A percentile compares a stretch with the other conserved stretches of the same genome.
These are phyloP conservation scores for Candida chauliodis DNA, from an alignment of 805 yeast genomes.

Conservation along the genomic window DNA sequence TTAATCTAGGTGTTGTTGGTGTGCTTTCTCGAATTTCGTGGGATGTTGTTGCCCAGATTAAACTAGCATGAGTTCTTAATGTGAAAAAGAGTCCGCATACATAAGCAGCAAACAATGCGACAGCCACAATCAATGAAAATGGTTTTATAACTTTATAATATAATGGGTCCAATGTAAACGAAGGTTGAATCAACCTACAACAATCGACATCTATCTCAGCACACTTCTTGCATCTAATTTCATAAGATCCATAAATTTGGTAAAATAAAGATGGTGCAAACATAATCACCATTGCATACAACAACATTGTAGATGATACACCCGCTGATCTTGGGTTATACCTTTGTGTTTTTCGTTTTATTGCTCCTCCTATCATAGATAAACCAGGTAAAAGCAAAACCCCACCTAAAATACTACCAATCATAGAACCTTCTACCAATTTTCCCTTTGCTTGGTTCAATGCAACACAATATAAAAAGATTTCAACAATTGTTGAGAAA, in stretches of 20 bases:
- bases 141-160: constrained; percentile 74
- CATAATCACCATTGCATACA: constrained; percentile 87
- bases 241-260: constrained; percentile 86
- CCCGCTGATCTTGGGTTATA: constrained; percentile 97
- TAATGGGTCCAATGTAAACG: constrained; percentile 63
- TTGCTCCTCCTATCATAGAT: constrained; percentile 97
- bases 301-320: constrained; percentile 91
- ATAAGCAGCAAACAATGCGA: constrained; percentile 78
- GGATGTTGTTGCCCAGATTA: constrained; percentile 75
- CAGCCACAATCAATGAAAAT: constrained; percentile 74
- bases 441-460: constrained; percentile 78
- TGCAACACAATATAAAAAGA: constrained; percentile 89
- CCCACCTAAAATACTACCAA: constrained; percentile 91
- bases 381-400: constrained; percentile 88
- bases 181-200: constrained; percentile 78
- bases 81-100: constrained; percentile 90
- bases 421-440: constrained; percentile 92
- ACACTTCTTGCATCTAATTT: constrained; percentile 67
- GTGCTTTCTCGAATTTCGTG: constrained; percentile 27
- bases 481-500: constrained; percentile 93
- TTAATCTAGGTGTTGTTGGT: constrained; percentile 9
- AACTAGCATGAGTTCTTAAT: constrained; percentile 90
- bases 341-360: constrained; percentile 86
- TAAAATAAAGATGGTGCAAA: constrained; percentile 89
- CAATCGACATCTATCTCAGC: constrained; percentile 24